Base-by-base conservation (phyloP, 139 green algal genomes). In the Edaphochlamys debaryana region DNA sequence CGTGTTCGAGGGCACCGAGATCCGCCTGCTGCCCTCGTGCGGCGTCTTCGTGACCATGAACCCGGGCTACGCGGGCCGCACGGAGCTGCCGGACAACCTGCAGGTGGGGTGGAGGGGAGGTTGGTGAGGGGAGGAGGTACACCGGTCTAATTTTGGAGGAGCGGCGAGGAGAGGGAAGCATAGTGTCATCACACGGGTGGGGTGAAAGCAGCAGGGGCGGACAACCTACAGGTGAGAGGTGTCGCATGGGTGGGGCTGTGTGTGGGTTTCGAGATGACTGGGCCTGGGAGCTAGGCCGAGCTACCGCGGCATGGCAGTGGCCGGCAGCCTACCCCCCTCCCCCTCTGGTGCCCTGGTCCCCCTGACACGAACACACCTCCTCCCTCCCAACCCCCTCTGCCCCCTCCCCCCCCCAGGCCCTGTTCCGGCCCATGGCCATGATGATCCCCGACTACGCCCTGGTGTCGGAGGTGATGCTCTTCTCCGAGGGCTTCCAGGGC, bases 31-130 rank as follows among this genome's bases (percentile, higher is more conserved):
- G 48, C 87, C 89, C 37, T 92, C 89, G 0, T 94, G 86, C 85
- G 91, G 90, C 38, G 90, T 95, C 11, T 95, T 96, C 88, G 94
- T 96, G 50, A 97, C 94, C 42, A 96, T 96, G 93, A 97, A 97
- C 87, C 94, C 93, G 1, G 93, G 93, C 45, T 97, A 97, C 78
- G 91, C 94, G 20, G 94, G 93, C 25, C 86, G 94, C 45, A 95
- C 94, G 19, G 94, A 95, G 88, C 90, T 96, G 73, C 93, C 93
- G 23, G 92, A 96, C 84, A 95, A 95, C 82, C 87, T 96, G 29
- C 94, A 95, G 90, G 88, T 85, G 29, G 9, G 67, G 8, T 11
- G n/a, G 27, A 36, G 27, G 9, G 58, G 32, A 29, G 2, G 27
- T 64, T 11, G 48, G 48, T 54, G 48, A 15, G 48, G 48, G 48